Evolutionary conservation across 2,329 filamentous ascomycete genomes (phyloP).

Genomic region (Stenocarpella maydis): DNA sequence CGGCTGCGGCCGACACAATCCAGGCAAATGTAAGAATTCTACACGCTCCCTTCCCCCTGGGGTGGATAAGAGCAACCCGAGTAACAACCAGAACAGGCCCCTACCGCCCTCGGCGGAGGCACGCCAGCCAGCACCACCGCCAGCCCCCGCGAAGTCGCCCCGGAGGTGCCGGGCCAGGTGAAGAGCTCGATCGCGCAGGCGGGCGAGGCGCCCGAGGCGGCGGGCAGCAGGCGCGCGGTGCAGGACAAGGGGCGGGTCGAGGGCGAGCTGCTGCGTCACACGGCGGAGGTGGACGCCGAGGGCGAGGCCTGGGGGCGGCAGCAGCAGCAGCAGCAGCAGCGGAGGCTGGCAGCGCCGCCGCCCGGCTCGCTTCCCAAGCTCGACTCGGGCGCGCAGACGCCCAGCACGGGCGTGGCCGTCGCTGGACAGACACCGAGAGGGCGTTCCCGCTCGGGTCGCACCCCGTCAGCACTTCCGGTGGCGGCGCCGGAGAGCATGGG

Average conservation of each 20-base stretch:
- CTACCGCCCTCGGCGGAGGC: background rate
- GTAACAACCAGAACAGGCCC: no score
- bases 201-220: slow-evolving; percentile 73
- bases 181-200: slow-evolving; percentile 66
- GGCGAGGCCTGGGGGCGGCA: background rate
- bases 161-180: slow-evolving; percentile 63
- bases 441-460: slow-evolving; percentile 25
- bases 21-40: slow-evolving; percentile 21
- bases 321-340: background rate
- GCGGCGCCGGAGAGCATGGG: background rate
- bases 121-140: background rate
- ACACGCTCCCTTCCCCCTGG: no score
- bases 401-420: slow-evolving; percentile 2
- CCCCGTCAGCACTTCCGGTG: background rate
- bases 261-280: slow-evolving; percentile 73
- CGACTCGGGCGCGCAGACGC: slow-evolving; percentile 14
- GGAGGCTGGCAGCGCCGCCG: background rate
- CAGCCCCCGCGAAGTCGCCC: slow-evolving; percentile 47
- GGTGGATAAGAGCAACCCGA: no score
- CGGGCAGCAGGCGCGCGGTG: slow-evolving; percentile 73
- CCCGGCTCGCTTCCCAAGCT: background rate
- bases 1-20: background rate
- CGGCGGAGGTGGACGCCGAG: slow-evolving; percentile 41
- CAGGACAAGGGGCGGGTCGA: slow-evolving; percentile 78
- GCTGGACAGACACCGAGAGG: slow-evolving; percentile 27